Evolutionary conservation across 2,329 filamentous ascomycete genomes (phyloP), one percentile per base, ranked within the genome.

Genomic region (Ophiostoma piceae): DNA sequence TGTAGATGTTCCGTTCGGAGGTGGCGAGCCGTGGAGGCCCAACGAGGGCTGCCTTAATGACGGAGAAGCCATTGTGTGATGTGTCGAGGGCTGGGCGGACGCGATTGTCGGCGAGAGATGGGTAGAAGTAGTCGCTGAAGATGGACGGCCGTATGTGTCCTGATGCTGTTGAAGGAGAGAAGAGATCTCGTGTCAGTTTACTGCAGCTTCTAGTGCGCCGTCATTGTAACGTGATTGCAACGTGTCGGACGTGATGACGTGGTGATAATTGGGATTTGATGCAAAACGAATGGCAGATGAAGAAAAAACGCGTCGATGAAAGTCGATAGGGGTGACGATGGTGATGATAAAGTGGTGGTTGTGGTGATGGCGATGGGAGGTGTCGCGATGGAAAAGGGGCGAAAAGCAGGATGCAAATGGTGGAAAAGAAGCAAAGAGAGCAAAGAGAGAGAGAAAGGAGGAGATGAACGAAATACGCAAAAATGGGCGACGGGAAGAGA

Each of bases 61-160:
- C 9, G 85, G 85, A 14, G 85, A 87, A 66, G 81, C 77, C 77
- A 84, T 81, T 69, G 77, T 80, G 67, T 82, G 81, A 73, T 66
- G 65, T 66, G 37, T 16, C 11, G 81, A 83, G 74, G 81, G 77
- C 1, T 22, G 12, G 3, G 35, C 62, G 12, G 62, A 65, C 62
- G 62, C 62, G 62, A 1, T 39, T 9, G 62, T 41, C 19, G 62
- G 62, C 62, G 62, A 65, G 35, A 83, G 80, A 57, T 84, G 84
- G 74, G 77, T 77, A 72, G 85, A 83, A 72, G 77, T 75, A 29
- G 78, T 74, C 67, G 77, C 73, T 73, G 78, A 75, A 60, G 81
- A 73, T 41, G 81, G 76, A 76, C 85, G 84, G 70, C 76, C 77
- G 78, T 85, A 86, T 41, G 81, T 76, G 74, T 87, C 85, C 76